Percentiles rank a stretch among this genome's conserved stretches.
These are phyloP conservation scores for Corrigiola litoralis DNA, from an alignment of 179 eudicot species.

Conservation along the genomic window DNA sequence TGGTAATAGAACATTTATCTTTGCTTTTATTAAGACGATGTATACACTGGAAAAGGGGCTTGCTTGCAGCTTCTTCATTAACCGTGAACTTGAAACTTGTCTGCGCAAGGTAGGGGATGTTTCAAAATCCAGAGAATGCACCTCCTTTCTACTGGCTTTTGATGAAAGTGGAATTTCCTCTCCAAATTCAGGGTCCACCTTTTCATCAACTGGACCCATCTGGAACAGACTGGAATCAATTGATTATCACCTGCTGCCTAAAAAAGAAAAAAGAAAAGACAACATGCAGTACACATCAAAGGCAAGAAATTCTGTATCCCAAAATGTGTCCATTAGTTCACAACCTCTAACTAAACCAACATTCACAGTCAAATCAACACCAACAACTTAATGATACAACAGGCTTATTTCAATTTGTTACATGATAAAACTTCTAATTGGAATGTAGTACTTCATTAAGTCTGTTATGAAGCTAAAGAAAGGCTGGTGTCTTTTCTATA, in stretches of 20 bases:
- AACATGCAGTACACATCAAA: background rate
- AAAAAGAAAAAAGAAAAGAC: background rate
- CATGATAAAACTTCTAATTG: background rate
- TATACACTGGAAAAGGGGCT: slow-evolving; percentile 58
- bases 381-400: background rate
- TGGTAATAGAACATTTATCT: slow-evolving; percentile 81
- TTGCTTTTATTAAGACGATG: slow-evolving; percentile 65
- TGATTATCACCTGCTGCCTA: background rate
- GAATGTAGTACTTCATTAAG: too few relatives aligned
- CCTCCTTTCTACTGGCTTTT: slow-evolving; percentile 31
- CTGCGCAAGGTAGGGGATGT: slow-evolving; percentile 31
- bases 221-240: slow-evolving; percentile 10
- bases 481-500: too few relatives aligned
- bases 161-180: slow-evolving; percentile 63
- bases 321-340: background rate
- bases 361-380: background rate
- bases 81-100: slow-evolving; percentile 38
- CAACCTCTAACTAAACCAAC: background rate
- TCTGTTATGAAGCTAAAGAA: too few relatives aligned
- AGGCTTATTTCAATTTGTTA: background rate
- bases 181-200: slow-evolving; percentile 54
- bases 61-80: slow-evolving; percentile 37
- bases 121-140: slow-evolving; percentile 46
- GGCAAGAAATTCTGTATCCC: background rate
- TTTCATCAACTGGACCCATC: slow-evolving; percentile 64